Percentiles rank a stretch among this genome's conserved stretches.
Conservation (phyloP, 352 stramenopile genomes). For the Phytophthora kernoviae region DNA sequence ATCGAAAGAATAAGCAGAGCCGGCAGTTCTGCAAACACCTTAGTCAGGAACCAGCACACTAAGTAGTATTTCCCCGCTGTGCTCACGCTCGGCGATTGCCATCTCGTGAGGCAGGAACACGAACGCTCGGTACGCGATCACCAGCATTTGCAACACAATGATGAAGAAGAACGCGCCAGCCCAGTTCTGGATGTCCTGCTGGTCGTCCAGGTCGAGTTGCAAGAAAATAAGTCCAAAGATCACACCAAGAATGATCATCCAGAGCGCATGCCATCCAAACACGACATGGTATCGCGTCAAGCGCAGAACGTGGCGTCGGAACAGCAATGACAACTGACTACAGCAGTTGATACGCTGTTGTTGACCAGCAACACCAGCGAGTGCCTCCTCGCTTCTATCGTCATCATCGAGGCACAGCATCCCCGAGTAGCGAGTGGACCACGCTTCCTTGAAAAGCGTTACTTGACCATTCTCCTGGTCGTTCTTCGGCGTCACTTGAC, state of each 20-base stretch:
- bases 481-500: slow-evolving; percentile 43
- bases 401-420: slow-evolving; percentile 10
- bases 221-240: slow-evolving; percentile 53
- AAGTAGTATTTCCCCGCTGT: slow-evolving; percentile 34
- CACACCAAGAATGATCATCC: slow-evolving; percentile 43
- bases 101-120: slow-evolving; percentile 37
- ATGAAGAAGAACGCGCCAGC: slow-evolving; percentile 52
- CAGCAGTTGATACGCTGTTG: slow-evolving; percentile 28
- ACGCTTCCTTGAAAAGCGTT: slow-evolving; percentile 44
- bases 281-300: slow-evolving; percentile 39
- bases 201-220: slow-evolving; percentile 40
- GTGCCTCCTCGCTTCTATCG: neutral
- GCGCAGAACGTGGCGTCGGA: slow-evolving; percentile 45
- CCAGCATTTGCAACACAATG: slow-evolving; percentile 44
- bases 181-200: slow-evolving; percentile 52
- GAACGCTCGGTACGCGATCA: slow-evolving; percentile 32
- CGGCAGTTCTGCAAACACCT: slow-evolving; percentile 42
- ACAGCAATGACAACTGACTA: slow-evolving; percentile 43
- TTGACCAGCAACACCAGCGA: neutral
- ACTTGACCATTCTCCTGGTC: slow-evolving; percentile 35
- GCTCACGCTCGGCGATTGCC: slow-evolving; percentile 32
- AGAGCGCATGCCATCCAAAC: slow-evolving; percentile 48
- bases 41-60: slow-evolving; percentile 39
- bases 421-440: slow-evolving; percentile 39
- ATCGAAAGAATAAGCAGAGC: slow-evolving; percentile 45